phyloP scores from a whole-genome alignment of 192 early-diverging fungal genomes.

The Rhizoclosmatium globosum region DNA sequence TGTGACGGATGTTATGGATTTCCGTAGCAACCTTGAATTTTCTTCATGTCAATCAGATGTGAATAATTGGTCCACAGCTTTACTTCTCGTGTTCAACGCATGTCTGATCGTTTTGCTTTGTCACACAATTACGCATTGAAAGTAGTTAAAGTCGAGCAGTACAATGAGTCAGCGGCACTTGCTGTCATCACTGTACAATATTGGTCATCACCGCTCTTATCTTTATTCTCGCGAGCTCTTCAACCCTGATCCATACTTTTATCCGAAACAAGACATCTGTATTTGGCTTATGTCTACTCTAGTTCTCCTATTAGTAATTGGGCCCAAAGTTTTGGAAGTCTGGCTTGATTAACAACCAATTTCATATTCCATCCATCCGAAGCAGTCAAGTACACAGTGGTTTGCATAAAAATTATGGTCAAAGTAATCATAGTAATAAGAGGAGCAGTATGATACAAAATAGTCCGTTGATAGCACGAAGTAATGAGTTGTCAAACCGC shows the following conservation, averaged over 20 bases:
- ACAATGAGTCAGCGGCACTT: neutral
- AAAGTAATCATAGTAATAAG: too few species aligned
- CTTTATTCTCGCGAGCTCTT: neutral
- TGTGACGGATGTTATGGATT: too few species aligned
- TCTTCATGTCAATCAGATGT: too few species aligned
- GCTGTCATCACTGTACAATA: neutral
- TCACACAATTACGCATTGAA: neutral
- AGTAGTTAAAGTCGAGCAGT: neutral
- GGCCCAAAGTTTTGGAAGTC: neutral
- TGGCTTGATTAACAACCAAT: neutral
- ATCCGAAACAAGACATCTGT: neutral
- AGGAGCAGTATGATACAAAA: too few species aligned
- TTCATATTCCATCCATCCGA: neutral
- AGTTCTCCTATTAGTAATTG: neutral
- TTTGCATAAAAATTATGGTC: too few species aligned
- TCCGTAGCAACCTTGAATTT: too few species aligned
- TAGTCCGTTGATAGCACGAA: too few species aligned
- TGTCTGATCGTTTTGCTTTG: neutral
- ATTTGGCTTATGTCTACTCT: neutral
- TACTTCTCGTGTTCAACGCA: neutral
- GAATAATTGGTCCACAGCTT: neutral
- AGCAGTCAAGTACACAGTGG: neutral
- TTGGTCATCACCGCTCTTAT: neutral
- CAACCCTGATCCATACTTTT: neutral
- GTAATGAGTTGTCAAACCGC: too few species aligned